phyloP scores from a whole-genome alignment of 2,329 filamentous ascomycete genomes.

The Exutisphaerella laricina region DNA sequence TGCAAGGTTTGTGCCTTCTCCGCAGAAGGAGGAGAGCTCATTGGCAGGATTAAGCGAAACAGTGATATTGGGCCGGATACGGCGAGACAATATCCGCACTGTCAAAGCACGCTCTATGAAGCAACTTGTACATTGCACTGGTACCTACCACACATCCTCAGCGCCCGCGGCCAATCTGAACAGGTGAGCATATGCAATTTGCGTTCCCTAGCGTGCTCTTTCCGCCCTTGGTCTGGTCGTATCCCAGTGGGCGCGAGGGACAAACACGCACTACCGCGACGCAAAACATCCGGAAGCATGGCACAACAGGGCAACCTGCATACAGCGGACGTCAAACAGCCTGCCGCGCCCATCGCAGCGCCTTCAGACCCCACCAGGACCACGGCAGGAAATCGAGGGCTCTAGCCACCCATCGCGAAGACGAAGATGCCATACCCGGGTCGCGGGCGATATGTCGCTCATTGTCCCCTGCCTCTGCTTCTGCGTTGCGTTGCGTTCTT shows the following conservation, averaged over 20 bases:
- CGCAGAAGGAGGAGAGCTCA: no score
- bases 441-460: slow-evolving; percentile 2
- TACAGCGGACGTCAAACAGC: slow-evolving; percentile 19
- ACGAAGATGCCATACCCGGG: neutral
- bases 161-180: slow-evolving; percentile 13
- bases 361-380: slow-evolving; percentile 12
- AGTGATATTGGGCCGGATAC: no score
- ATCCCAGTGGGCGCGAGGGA: slow-evolving; percentile 18
- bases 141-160: neutral
- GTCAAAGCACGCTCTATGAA: no score
- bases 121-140: no score
- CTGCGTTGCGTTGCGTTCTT: slow-evolving; percentile 5
- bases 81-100: no score
- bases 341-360: slow-evolving; percentile 11
- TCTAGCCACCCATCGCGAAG: slow-evolving; percentile 6
- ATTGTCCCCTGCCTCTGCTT: slow-evolving; percentile 2
- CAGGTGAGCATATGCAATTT: slow-evolving; percentile 15
- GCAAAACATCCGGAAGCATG: slow-evolving; percentile 20
- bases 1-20: no score
- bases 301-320: slow-evolving; percentile 21
- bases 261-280: slow-evolving; percentile 18
- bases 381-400: slow-evolving; percentile 4
- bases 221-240: slow-evolving; percentile 1
- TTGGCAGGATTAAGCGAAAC: no score
- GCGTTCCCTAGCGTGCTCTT: slow-evolving; percentile 2